A percentile compares a stretch with the other conserved stretches of the same genome.
phyloP scores from a whole-genome alignment of 2,329 filamentous ascomycete species.

The Penicillium rolfsii region DNA sequence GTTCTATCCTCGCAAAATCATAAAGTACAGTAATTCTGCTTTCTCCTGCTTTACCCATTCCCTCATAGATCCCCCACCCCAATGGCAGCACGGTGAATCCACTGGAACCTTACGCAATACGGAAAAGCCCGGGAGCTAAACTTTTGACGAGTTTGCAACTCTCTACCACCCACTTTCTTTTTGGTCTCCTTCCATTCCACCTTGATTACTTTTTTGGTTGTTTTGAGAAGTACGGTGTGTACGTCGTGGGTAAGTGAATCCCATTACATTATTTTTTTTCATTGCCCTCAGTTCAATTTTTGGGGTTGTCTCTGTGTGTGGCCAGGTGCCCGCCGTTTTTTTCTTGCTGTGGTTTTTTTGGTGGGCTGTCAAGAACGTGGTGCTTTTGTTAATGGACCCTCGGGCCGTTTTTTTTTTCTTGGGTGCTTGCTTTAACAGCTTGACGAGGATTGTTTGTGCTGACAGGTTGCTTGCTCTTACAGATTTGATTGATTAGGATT shows the following conservation, averaged over 20 bases:
- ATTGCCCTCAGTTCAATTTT: too few species aligned
- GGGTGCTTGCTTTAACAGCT: not conserved
- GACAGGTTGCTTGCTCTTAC: constrained; percentile 13
- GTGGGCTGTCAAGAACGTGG: constrained; percentile 36
- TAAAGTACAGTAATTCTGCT: not conserved
- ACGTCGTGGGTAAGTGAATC: constrained; percentile 17
- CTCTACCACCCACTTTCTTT: constrained; percentile 14
- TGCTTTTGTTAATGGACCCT: constrained; percentile 9
- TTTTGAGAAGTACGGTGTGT: not conserved
- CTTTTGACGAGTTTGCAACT: constrained; percentile 34
- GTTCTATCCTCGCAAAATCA: not conserved
- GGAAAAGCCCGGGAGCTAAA: constrained; percentile 46
- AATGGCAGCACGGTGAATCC: constrained; percentile 17
- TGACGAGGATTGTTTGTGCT: constrained; percentile 36
- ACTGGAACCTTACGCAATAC: constrained; percentile 42
- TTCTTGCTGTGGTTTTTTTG: constrained; percentile 3
- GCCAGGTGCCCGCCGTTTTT: not conserved
- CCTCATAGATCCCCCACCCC: not conserved
- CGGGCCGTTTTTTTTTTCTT: not conserved
- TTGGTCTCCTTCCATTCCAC: constrained; percentile 10
- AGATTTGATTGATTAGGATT: constrained; percentile 28
- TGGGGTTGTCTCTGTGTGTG: not conserved
- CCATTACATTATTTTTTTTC: constrained; percentile 23
- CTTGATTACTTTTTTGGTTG: constrained; percentile 16
- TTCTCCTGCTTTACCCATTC: not conserved